A percentile compares a stretch with the other conserved stretches of the same genome.
These are phyloP conservation scores for Cymbopogon flexuosus DNA, from an alignment of 202 grass and related monocot genomes.

Conservation along the genomic window DNA sequence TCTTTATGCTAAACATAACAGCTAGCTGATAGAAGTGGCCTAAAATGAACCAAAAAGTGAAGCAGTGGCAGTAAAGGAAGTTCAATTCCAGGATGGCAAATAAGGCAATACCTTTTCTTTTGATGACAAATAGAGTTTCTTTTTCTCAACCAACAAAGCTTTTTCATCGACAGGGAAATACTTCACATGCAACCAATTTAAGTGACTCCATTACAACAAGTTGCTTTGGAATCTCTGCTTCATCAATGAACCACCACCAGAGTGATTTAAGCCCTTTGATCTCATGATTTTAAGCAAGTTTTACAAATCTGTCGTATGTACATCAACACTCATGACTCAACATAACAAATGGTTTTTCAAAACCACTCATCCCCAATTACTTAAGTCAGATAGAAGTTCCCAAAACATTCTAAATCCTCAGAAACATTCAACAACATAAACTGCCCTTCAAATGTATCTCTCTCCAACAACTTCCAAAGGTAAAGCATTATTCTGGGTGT, in stretches of 20 bases:
- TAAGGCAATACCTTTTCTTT: too few species aligned
- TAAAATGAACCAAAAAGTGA: neutral
- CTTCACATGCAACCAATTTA: neutral
- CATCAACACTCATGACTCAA: neutral
- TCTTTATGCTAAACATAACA: neutral
- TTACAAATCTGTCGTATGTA: neutral
- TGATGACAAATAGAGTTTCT: too few species aligned
- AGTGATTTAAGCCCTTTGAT: neutral
- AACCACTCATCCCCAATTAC: neutral
- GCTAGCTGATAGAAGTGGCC: neutral
- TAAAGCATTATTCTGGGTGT: neutral
- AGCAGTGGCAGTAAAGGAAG: neutral
- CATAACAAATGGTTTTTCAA: neutral
- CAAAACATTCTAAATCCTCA: neutral
- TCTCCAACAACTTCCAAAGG: neutral
- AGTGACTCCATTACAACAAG: neutral
- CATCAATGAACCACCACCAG: neutral
- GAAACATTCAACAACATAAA: neutral
- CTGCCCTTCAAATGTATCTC: neutral
- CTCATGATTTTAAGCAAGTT: neutral
- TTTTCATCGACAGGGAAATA: neutral
- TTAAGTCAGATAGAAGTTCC: neutral
- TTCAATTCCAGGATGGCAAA: too few species aligned
- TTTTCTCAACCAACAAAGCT: neutral
- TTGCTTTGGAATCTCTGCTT: neutral